These are phyloP conservation scores for Xylogone sp. DNA, from an alignment of 2,329 filamentous ascomycete genomes.

Conservation along the genomic window DNA sequence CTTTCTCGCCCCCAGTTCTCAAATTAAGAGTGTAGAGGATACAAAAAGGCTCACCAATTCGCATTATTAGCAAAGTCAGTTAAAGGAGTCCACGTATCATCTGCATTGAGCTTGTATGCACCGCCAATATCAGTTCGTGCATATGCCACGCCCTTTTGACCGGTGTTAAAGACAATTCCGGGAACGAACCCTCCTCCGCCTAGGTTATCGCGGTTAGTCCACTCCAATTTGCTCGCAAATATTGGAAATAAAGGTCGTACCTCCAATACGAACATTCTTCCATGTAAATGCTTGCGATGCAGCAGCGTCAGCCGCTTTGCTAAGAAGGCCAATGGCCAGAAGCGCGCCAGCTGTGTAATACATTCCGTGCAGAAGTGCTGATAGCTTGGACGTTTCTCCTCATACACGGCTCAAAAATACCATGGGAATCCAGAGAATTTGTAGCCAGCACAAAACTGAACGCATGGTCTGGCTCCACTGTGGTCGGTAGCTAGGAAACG, in stretches of 20 bases:
- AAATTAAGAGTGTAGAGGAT: neutral
- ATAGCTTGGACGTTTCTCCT: too few species aligned
- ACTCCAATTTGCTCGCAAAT: neutral
- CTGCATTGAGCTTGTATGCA: slow-evolving; percentile 49
- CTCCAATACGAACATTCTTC: slow-evolving; percentile 50
- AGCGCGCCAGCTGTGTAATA: neutral
- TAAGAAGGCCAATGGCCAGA: slow-evolving; percentile 9
- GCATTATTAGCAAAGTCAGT: slow-evolving; percentile 34
- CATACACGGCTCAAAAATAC: too few species aligned
- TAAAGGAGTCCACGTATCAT: slow-evolving; percentile 53
- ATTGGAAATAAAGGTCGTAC: slow-evolving; percentile 3
- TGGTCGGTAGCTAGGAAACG: too few species aligned
- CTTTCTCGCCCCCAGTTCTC: neutral
- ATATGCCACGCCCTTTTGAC: slow-evolving; percentile 46
- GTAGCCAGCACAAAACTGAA: too few species aligned
- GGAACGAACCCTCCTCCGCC: slow-evolving; percentile 53
- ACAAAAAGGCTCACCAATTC: slow-evolving; percentile 8
- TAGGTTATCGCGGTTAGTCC: slow-evolving; percentile 1
- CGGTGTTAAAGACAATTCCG: slow-evolving; percentile 54
- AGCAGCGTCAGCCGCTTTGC: slow-evolving; percentile 9
- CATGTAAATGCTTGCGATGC: slow-evolving; percentile 22
- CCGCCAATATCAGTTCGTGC: slow-evolving; percentile 56
- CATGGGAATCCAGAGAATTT: too few species aligned
- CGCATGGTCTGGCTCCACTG: too few species aligned
- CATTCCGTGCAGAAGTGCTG: too few species aligned